These are phyloP conservation scores for Trametes cinnabarina DNA, from an alignment of 768 basidiomycete genomes.

Conservation along the genomic window DNA sequence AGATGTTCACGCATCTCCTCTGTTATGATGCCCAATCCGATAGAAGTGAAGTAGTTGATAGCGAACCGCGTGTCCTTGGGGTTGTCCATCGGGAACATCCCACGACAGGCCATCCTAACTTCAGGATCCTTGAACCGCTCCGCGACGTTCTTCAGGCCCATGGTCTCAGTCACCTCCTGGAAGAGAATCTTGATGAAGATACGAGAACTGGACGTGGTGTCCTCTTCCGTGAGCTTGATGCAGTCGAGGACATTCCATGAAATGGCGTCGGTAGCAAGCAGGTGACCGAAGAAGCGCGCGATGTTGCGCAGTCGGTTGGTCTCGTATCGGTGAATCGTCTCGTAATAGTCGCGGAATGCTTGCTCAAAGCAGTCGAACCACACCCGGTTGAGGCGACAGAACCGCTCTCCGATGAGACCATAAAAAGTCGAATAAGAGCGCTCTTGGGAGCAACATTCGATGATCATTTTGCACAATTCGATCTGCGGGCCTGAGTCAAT, in stretches of 20 bases:
- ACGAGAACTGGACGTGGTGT: constrained; percentile 92
- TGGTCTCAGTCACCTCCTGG: constrained; percentile 90
- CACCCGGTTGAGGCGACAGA: constrained; percentile 91
- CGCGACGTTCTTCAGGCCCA: constrained; percentile 84
- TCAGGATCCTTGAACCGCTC: constrained; percentile 91
- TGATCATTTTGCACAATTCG: constrained; percentile 96
- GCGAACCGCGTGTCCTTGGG: constrained; percentile 96
- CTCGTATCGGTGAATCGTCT: constrained; percentile 97
- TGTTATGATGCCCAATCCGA: constrained; percentile 86
- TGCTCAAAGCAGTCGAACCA: constrained; percentile 91
- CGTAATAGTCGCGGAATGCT: constrained; percentile 88
- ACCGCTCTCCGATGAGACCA: constrained; percentile 92
- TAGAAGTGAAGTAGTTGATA: constrained; percentile 97
- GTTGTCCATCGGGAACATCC: constrained; percentile 95
- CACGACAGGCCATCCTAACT: constrained; percentile 63
- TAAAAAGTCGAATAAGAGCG: constrained; percentile 98
- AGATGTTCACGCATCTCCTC: constrained; percentile 97
- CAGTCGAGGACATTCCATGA: constrained; percentile 85
- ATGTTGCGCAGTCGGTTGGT: constrained; percentile 98
- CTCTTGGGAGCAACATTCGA: constrained; percentile 99
- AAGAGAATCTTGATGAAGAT: constrained; percentile 98
- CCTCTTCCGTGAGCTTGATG: constrained; percentile 95
- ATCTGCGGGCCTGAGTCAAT: constrained; percentile 48
- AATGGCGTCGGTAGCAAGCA: constrained; percentile 81
- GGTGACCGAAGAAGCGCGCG: constrained; percentile 93